A percentile compares a stretch with the other conserved stretches of the same genome.
These are phyloP conservation scores for Boletus patriciae DNA, from an alignment of 768 basidiomycete genomes.

Conservation along the genomic window DNA sequence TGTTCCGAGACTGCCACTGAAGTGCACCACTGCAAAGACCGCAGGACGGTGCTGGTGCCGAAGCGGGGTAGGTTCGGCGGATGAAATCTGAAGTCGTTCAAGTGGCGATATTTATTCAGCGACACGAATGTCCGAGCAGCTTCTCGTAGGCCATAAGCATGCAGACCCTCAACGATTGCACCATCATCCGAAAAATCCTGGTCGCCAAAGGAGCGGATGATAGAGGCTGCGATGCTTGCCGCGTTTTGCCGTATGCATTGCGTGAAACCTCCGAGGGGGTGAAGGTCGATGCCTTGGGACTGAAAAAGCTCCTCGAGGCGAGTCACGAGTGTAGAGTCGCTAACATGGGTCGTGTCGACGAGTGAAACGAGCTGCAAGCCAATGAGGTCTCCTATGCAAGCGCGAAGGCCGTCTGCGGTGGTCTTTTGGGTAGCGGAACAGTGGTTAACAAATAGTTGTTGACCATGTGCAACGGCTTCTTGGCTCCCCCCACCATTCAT, in stretches of 20 bases:
- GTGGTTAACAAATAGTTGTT: conserved; percentile 54
- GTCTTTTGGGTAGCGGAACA: conserved; percentile 60
- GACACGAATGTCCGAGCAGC: conserved; percentile 47
- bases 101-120: conserved; percentile 52
- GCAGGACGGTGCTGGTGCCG: conserved; percentile 48
- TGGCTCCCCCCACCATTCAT: conserved; percentile 38
- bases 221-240: conserved; percentile 57
- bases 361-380: conserved; percentile 57
- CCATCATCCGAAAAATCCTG: conserved; percentile 59
- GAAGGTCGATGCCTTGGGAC: conserved; percentile 32
- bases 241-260: conserved; percentile 43
- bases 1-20: conserved; percentile 42
- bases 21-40: conserved; percentile 61
- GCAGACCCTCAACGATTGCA: conserved; percentile 49
- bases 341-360: conserved; percentile 35
- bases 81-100: conserved; percentile 52
- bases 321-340: conserved; percentile 20
- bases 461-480: conserved; percentile 38
- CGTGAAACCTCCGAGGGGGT: conserved; percentile 34
- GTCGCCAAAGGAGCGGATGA: conserved; percentile 65
- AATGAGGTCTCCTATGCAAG: conserved; percentile 70
- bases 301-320: conserved; percentile 39
- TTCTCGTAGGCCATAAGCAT: conserved; percentile 33
- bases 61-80: conserved; percentile 67
- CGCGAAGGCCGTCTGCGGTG: conserved; percentile 48